A percentile compares a stretch with the other conserved stretches of the same genome.
These are phyloP conservation scores for Fusarium coffeatum DNA, from an alignment of 2,329 filamentous ascomycete species.

Conservation along the genomic window DNA sequence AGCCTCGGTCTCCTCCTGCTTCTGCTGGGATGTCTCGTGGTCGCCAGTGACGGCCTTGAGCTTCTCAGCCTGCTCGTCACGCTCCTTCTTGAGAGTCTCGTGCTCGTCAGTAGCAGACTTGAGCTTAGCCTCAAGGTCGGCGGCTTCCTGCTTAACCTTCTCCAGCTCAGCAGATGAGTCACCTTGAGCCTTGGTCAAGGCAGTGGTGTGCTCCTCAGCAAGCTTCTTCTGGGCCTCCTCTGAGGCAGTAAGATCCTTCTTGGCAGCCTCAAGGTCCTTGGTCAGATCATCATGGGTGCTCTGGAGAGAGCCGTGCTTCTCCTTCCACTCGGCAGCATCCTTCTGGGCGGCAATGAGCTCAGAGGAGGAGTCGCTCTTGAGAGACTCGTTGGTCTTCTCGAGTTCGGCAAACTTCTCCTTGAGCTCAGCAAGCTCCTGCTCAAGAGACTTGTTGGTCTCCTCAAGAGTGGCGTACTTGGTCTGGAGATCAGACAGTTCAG, in stretches of 20 bases:
- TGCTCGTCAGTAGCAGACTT: slow-evolving; percentile 41
- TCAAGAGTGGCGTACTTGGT: slow-evolving; percentile 50
- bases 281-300: slow-evolving; percentile 40
- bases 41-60: slow-evolving; percentile 34
- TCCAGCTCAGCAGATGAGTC: slow-evolving; percentile 42
- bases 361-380: slow-evolving; percentile 50
- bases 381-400: slow-evolving; percentile 43
- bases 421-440: slow-evolving; percentile 45
- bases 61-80: slow-evolving; percentile 36
- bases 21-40: slow-evolving; percentile 34
- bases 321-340: slow-evolving; percentile 45
- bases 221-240: slow-evolving; percentile 46
- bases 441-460: slow-evolving; percentile 42
- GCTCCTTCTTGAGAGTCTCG: slow-evolving; percentile 40
- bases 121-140: slow-evolving; percentile 45
- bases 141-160: slow-evolving; percentile 30
- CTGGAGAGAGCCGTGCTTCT: slow-evolving; percentile 45
- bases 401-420: slow-evolving; percentile 47
- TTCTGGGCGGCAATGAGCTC: slow-evolving; percentile 50
- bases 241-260: slow-evolving; percentile 47
- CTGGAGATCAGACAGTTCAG: slow-evolving; percentile 48
- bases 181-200: slow-evolving; percentile 40
- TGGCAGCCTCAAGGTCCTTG: slow-evolving; percentile 47
- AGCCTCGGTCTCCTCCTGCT: slow-evolving; percentile 38
- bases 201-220: slow-evolving; percentile 36